A percentile compares a stretch with the other conserved stretches of the same genome.
These are phyloP conservation scores for Lactifluus hygrophoroides DNA, from an alignment of 768 basidiomycete species.

Conservation along the genomic window DNA sequence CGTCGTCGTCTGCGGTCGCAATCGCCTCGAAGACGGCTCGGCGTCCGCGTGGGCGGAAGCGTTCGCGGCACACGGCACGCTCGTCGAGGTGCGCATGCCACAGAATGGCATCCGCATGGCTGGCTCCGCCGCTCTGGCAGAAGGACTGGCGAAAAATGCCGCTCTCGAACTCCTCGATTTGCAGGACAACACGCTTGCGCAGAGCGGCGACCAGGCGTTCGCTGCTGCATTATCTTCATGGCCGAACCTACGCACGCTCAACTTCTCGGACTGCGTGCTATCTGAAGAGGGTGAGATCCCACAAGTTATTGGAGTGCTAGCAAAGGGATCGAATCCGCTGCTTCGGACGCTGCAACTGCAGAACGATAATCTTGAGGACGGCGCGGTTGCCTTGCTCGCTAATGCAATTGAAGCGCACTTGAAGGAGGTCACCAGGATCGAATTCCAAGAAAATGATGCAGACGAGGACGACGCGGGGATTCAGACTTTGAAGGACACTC, in stretches of 20 bases:
- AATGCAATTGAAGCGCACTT: constrained; percentile 54
- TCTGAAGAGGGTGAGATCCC: constrained; percentile 76
- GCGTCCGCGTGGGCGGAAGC: constrained; percentile 80
- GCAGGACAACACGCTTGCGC: constrained; percentile 82
- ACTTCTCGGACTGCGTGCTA: constrained; percentile 88
- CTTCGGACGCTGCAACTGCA: constrained; percentile 75
- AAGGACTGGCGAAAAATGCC: constrained; percentile 60
- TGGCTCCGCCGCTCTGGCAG: constrained; percentile 73
- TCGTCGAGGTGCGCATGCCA: constrained; percentile 86
- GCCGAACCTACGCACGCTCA: constrained; percentile 66
- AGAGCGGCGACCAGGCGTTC: constrained; percentile 46
- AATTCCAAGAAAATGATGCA: constrained; percentile 86
- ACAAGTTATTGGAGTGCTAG: constrained; percentile 49
- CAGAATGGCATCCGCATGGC: constrained; percentile 97
- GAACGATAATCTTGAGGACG: constrained; percentile 81
- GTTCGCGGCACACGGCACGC: constrained; percentile 72
- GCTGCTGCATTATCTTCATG: constrained; percentile 60
- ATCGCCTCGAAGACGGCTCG: constrained; percentile 89
- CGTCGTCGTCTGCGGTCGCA: constrained; percentile 86
- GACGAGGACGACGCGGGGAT: constrained; percentile 67
- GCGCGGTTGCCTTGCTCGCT: constrained; percentile 60
- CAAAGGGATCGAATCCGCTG: constrained; percentile 61
- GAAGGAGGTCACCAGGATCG: constrained; percentile 52
- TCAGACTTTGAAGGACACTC: constrained; percentile 41
- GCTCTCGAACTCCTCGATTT: constrained; percentile 74